phyloP scores from a whole-genome alignment of 1,284 basidiomycete species.

The Neolentinus lepideus region DNA sequence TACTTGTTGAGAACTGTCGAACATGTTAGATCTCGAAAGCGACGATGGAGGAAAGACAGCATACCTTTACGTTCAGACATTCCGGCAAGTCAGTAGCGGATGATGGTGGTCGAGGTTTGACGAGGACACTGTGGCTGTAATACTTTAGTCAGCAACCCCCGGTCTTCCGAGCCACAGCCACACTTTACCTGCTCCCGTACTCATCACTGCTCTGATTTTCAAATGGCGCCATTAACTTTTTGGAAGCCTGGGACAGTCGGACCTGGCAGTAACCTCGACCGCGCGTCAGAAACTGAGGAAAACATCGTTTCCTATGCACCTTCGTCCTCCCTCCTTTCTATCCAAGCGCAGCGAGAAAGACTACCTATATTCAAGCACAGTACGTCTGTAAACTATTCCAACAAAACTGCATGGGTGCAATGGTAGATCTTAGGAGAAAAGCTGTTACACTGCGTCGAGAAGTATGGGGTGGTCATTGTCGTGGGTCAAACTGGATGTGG shows the following conservation, averaged over 20 bases:
- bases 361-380: constrained; percentile 89
- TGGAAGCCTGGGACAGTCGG: constrained; percentile 82
- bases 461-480: constrained; percentile 77
- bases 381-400: constrained; percentile 25
- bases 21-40: neutral
- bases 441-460: constrained; percentile 81
- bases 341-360: constrained; percentile 70
- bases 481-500: constrained; percentile 97
- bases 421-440: constrained; percentile 46
- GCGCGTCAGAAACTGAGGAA: constrained; percentile 71
- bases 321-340: constrained; percentile 45
- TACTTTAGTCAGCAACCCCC: neutral
- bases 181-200: neutral
- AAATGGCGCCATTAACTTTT: constrained; percentile 46
- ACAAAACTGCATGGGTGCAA: neutral
- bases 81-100: constrained; percentile 16
- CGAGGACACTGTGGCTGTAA: neutral
- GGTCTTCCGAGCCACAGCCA: neutral
- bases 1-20: constrained; percentile 81
- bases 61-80: constrained; percentile 89
- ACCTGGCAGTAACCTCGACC: constrained; percentile 85
- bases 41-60: constrained; percentile 10
- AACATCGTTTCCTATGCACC: constrained; percentile 61
- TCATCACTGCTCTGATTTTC: neutral
- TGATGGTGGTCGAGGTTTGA: neutral